Conservation (phyloP, 768 basidiomycete genomes). For the Imleria badia region DNA sequence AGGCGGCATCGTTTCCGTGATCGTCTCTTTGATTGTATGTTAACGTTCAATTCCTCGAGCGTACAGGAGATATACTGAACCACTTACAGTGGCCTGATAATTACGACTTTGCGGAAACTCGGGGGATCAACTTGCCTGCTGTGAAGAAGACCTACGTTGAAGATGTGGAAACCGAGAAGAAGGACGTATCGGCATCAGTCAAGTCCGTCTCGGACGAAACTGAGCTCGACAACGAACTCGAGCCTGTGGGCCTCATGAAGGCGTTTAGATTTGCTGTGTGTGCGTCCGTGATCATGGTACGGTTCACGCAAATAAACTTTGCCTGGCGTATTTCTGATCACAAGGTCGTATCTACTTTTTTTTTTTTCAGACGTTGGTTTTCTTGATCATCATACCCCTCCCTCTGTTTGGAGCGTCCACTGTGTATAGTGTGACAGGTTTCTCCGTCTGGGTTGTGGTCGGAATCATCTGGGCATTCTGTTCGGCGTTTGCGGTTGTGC, state of each 20-base stretch:
- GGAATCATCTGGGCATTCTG: conserved; percentile 84
- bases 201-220: conserved; percentile 37
- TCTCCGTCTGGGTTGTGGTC: conserved; percentile 78
- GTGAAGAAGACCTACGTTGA: conserved; percentile 19
- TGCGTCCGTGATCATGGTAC: conserved; percentile 66
- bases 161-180: conserved; percentile 40
- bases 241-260: conserved; percentile 61
- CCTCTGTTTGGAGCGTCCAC: conserved; percentile 84
- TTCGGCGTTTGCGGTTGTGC: conserved; percentile 70
- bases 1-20: conserved; percentile 73
- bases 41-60: neutral
- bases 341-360: neutral
- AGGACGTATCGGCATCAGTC: conserved; percentile 28
- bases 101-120: conserved; percentile 79
- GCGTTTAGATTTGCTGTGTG: conserved; percentile 82
- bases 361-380: conserved; percentile 47
- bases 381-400: conserved; percentile 77
- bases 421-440: conserved; percentile 60
- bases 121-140: conserved; percentile 62
- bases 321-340: neutral
- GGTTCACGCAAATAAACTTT: conserved; percentile 16
- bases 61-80: neutral
- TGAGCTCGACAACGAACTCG: conserved; percentile 56
- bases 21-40: conserved; percentile 62
- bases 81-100: conserved; percentile 66